Evolutionary conservation across 177 flowering plant genomes (phyloP).

Genomic region (Vitis hybrid): DNA sequence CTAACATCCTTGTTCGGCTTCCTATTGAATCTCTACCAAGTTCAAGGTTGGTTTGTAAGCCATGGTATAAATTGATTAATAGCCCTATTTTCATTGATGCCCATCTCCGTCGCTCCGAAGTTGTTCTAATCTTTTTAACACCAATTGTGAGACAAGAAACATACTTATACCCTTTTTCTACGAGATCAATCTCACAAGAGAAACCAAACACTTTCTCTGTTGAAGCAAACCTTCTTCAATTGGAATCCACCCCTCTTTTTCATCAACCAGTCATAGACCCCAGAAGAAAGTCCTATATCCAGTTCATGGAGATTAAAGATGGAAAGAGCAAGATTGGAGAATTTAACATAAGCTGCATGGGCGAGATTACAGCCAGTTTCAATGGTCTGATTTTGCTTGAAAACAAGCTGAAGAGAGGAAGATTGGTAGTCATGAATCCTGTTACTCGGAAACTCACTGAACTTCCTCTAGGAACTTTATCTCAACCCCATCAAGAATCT

Average conservation of each 20-base stretch:
- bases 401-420: slow-evolving; percentile 32
- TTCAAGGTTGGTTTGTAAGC: slow-evolving; percentile 36
- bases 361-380: slow-evolving; percentile 34
- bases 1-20: slow-evolving; percentile 31
- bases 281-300: slow-evolving; percentile 8
- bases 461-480: slow-evolving; percentile 46
- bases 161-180: not conserved
- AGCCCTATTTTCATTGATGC: slow-evolving; percentile 20
- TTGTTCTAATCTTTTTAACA: slow-evolving; percentile 30
- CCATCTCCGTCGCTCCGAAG: slow-evolving; percentile 25
- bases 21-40: slow-evolving; percentile 31
- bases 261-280: not conserved
- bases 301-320: slow-evolving; percentile 34
- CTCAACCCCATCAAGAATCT: slow-evolving; percentile 28
- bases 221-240: slow-evolving; percentile 22
- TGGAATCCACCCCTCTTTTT: slow-evolving; percentile 15
- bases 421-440: slow-evolving; percentile 43
- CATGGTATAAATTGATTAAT: slow-evolving; percentile 31
- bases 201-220: slow-evolving; percentile 26
- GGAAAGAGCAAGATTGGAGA: slow-evolving; percentile 25
- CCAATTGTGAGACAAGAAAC: not conserved
- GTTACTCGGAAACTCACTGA: slow-evolving; percentile 35
- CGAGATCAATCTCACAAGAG: not conserved
- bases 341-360: slow-evolving; percentile 25
- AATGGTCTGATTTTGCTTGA: slow-evolving; percentile 44